Evolutionary conservation across 2,329 filamentous ascomycete genomes (phyloP), one percentile per base, ranked within the genome.

Genomic region (Neopestalotiopsis sp.): DNA sequence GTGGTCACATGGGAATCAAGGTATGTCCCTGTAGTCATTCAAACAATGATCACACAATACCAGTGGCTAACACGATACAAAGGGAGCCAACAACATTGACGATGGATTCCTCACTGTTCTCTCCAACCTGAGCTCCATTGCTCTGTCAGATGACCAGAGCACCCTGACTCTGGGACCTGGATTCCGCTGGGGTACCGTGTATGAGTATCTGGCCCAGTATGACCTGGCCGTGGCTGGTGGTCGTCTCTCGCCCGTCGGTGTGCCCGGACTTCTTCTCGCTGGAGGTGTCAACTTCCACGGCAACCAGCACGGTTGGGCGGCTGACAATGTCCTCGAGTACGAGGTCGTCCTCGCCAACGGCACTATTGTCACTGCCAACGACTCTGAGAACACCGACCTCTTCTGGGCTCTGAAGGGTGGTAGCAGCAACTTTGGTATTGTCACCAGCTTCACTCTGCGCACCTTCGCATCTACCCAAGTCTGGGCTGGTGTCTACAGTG

Each of bases 1-100:
- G 78, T 45, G 77, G 77, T 30, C 78, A 79, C 68, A 79, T 79
- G 78, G 77, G 75, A 0, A 76, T 79, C 59, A 71, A 71, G 66
- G 77, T 78, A 57, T 38, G 45, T 57, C 49, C 61, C 9, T 4
- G 61, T 61, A 45, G 5, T 6, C 32, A 24, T 30, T 1, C 5
- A 9, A 34, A 6, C 24, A 28, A 28, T 28, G 3, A 64, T 61
- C 7, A 30, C 38, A 1, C 3, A 14, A 5, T 12, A 61, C 28
- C 24, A 12, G 20, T 57, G 61, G 66, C 20, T 59, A 30, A 34
- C 30, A 32, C 61, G 59, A 32, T 20, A 5, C 13, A 9, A 62
- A 79, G 77, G 69, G 69, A 9, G 45, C 68, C 53, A 69, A 71
- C 68, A 67, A 69, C 57, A 71, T 71, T 30, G 68, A 71, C 45